Evolutionary conservation across 495 filamentous ascomycete genomes (phyloP), one percentile per base, ranked within the genome.

Genomic region (Antarctomyces pellizariae): DNA sequence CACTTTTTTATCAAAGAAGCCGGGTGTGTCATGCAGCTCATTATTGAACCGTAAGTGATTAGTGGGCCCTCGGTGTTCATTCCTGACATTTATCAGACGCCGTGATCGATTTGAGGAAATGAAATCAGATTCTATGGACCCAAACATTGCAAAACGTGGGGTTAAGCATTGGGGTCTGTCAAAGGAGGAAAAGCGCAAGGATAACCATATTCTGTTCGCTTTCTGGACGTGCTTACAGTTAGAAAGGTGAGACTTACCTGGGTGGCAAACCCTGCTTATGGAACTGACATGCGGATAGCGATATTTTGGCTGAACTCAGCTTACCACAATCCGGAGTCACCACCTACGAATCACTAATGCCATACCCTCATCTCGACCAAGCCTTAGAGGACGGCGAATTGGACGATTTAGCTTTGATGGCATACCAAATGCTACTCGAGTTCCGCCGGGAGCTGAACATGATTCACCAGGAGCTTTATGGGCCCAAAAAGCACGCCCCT

Each of bases 161-260:
- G n/a, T n/a, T n/a, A n/a, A n/a, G n/a, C n/a, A n/a, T n/a, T n/a
- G n/a, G n/a, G n/a, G n/a, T n/a, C n/a, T n/a, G n/a, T n/a, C n/a
- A n/a, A n/a, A n/a, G n/a, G n/a, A n/a, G n/a, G n/a, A n/a, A n/a
- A n/a, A n/a, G n/a, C n/a, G n/a, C 8, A 41, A 32, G 21, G 59
- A 65, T 37, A 65, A 65, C 29, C 54, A 73, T 21, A 54, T 75
- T 26, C 54, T 72, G 18, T 71, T 86, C 36, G 77, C 79, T 4
- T 92, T 77, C 37, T 97, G 84, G 84, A 86, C 83, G 5, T 89
- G 77, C 42, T 52, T 92, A 37, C 86, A 93, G 37, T 57, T 95
- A 12, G 86, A 97, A 50, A 92, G 75, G 76, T 83, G 47, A 32
- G 48, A 24, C n/a, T 5, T 21, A 7, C 20, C 15, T 16, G 7